A percentile compares a stretch with the other conserved stretches of the same genome.
Evolutionary conservation across 495 filamentous ascomycete species (phyloP).

Genomic region (Parmelia sp.): DNA sequence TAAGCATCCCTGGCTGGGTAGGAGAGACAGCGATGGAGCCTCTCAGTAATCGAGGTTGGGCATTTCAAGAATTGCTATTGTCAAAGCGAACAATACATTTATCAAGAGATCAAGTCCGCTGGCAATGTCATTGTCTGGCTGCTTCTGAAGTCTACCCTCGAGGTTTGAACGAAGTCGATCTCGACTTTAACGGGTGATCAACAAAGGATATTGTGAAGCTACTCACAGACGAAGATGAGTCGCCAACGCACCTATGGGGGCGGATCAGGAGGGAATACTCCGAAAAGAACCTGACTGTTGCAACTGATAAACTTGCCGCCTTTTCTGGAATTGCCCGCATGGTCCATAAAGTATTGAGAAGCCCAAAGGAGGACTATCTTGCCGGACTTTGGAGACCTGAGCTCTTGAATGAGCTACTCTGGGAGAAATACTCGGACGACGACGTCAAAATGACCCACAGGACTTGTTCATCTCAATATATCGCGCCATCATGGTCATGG

Average conservation of each 20-base stretch:
- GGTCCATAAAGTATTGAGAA: background rate
- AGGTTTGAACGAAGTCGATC: background rate
- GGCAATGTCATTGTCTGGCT: background rate
- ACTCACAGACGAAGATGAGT: background rate
- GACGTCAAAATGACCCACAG: background rate
- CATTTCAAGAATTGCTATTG: background rate
- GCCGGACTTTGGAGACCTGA: background rate
- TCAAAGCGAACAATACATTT: background rate
- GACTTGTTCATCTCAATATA: too few species aligned
- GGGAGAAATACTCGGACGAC: background rate
- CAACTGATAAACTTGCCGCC: background rate
- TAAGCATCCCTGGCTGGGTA: background rate
- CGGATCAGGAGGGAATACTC: background rate
- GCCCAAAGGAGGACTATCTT: background rate
- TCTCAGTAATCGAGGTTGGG: background rate
- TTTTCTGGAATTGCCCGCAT: background rate
- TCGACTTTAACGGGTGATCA: background rate
- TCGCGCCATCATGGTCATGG: background rate
- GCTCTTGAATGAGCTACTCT: background rate
- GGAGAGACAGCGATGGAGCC: background rate
- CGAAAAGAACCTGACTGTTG: background rate
- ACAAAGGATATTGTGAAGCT: background rate
- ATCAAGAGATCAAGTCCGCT: background rate
- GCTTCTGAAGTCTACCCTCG: background rate
- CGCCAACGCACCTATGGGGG: background rate